These are phyloP conservation scores for Plasmodium gallinaceum DNA, from an alignment of 169 alveolate genomes.

Conservation along the genomic window DNA sequence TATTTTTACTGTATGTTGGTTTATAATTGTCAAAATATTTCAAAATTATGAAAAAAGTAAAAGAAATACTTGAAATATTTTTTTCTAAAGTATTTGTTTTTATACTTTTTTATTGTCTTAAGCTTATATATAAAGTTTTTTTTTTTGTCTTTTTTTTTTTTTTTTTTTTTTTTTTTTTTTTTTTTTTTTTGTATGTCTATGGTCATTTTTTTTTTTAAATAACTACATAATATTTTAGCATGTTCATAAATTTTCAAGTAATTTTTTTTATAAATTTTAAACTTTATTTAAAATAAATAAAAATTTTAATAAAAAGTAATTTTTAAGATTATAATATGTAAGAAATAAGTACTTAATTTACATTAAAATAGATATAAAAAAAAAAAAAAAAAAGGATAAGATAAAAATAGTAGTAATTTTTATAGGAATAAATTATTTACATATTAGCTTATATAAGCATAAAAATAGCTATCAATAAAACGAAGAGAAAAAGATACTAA, in stretches of 20 bases:
- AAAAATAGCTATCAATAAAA: too few species aligned
- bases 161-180: background rate
- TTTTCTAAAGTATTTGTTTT: background rate
- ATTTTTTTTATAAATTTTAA: background rate
- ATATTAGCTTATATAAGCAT: too few species aligned
- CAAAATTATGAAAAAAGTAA: constrained; percentile 74
- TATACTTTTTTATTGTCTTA: background rate
- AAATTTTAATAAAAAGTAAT: too few species aligned
- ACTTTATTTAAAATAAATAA: too few species aligned
- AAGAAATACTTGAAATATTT: background rate
- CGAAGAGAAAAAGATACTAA: too few species aligned
- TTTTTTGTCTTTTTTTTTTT: background rate
- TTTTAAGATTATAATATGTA: too few species aligned
- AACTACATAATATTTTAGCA: background rate
- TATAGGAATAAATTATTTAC: too few species aligned
- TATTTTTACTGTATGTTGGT: constrained; percentile 69
- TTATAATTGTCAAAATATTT: constrained; percentile 73
- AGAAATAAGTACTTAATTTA: too few species aligned
- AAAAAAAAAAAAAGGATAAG: too few species aligned
- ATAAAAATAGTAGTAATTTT: too few species aligned
- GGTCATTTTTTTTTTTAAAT: background rate
- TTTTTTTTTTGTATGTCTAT: background rate
- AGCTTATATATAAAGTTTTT: background rate
- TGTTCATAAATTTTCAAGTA: too few species aligned
- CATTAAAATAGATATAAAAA: too few species aligned